Conservation (phyloP, 1,284 basidiomycete genomes). For the Trichosporon sp. region DNA sequence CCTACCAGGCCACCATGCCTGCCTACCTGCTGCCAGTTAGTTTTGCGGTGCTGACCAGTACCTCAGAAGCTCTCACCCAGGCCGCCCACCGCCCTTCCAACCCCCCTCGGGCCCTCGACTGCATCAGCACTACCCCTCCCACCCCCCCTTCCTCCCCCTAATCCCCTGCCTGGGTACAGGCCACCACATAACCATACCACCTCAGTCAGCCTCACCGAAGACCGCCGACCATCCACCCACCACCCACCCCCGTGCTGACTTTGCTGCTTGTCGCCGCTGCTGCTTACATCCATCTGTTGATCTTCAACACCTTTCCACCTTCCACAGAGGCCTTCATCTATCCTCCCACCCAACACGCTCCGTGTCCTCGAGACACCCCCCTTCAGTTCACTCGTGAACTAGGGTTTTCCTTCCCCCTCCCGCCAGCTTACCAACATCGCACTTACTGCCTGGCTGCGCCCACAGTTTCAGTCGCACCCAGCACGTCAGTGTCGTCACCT, state of each 20-base stretch:
- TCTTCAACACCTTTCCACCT: conserved; percentile 12
- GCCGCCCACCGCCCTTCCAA: neutral
- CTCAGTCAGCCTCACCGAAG: neutral
- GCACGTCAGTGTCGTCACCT: neutral
- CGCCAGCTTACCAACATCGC: neutral
- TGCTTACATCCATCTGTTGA: neutral
- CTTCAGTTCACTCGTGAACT: conserved; percentile 5
- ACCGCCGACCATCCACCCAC: neutral
- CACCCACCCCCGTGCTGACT: neutral
- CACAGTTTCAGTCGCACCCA: neutral
- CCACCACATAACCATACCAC: neutral
- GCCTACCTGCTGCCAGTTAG: neutral
- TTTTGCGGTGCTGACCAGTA: too few relatives aligned
- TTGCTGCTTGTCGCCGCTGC: neutral
- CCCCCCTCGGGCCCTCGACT: too few relatives aligned
- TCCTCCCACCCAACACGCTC: neutral
- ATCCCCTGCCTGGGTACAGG: neutral
- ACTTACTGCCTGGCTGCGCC: neutral
- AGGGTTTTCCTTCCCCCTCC: neutral
- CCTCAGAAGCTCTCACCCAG: neutral
- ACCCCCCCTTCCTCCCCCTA: neutral
- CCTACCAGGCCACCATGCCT: neutral
- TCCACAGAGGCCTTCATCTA: conserved; percentile 1
- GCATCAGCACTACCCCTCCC: neutral
- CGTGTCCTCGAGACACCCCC: neutral